Base-by-base conservation (phyloP, 2,329 filamentous ascomycete genomes). In the Talaromyces atroroseus region DNA sequence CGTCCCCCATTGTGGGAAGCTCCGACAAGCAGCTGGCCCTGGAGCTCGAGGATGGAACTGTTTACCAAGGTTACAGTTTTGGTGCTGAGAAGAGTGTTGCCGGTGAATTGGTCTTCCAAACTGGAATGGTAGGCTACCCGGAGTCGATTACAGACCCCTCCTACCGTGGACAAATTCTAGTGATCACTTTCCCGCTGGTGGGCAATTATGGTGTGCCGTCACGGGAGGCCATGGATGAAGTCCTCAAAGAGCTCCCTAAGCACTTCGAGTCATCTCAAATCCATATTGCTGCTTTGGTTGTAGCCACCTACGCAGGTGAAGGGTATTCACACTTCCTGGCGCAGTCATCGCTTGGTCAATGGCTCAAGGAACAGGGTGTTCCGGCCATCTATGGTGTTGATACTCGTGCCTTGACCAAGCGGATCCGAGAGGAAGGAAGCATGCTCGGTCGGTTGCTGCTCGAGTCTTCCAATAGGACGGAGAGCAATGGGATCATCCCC, bases 21-120 rank as follows among this genome's bases (percentile, higher is more conserved):
- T 65, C 65, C 62, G 82, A 86, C 67, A 80, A 82, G 57, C 80
- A 89, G 68, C 82, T 95, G 77, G 88, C 88, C 72, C 87, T 99
- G 64, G 92, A 99, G 80, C 86, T 99, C 64, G 82, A 94, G 74
- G 92, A 97, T 80, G 91, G 92, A 75, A 85, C 87, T 58, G 83
- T 90, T 70, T 95, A 91, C 80, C 89, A 95, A 72, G 94, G 94
- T 65, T 91, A 90, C 80, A 96, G 91, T 82, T 99, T 99, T 72
- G 94, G 94, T 75, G 92, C 92, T 62, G 82, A 90, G 69, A 96
- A 92, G 82, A 96, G 90, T 78, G 85, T 95, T 68, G 89, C 92
- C 63, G 94, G 94, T 74, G 94, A 99, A 81, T 82, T 99, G 72
- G 94, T 99, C 76, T 99, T 99, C 80, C 92, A 97, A 82, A 99